These are phyloP conservation scores for Talaromyces thailandensis DNA, from an alignment of 495 filamentous ascomycete genomes.

Conservation along the genomic window DNA sequence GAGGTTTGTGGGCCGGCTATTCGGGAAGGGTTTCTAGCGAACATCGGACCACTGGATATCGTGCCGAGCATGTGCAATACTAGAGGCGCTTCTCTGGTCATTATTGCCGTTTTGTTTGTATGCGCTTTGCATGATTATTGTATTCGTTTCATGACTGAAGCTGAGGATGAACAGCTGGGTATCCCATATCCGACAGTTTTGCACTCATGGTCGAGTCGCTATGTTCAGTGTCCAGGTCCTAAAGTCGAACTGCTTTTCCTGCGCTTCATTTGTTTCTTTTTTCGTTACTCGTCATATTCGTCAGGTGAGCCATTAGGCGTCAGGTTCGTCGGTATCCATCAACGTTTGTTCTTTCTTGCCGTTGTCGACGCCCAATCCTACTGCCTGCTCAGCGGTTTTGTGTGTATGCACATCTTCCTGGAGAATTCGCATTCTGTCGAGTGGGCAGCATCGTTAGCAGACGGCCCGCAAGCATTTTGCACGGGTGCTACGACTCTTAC, in stretches of 20 bases:
- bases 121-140: background rate
- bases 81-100: background rate
- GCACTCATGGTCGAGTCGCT: background rate
- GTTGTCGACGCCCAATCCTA: slow-evolving; percentile 61
- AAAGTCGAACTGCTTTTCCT: background rate
- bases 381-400: slow-evolving; percentile 73
- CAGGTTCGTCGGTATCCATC: slow-evolving; percentile 24
- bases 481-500: slow-evolving; percentile 34
- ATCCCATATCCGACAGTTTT: background rate
- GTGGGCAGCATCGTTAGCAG: background rate
- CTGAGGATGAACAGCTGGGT: background rate
- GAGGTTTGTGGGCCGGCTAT: slow-evolving; percentile 1
- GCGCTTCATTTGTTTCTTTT: background rate
- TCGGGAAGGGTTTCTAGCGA: slow-evolving; percentile 4
- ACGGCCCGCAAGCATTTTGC: background rate
- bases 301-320: background rate
- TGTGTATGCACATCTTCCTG: slow-evolving; percentile 78
- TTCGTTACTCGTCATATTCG: background rate
- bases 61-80: background rate
- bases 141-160: background rate
- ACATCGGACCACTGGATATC: slow-evolving; percentile 1
- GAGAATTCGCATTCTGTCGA: slow-evolving; percentile 59
- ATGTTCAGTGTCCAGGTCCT: background rate
- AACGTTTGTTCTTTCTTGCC: slow-evolving; percentile 29
- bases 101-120: background rate